Evolutionary conservation across 305 asterid genomes (phyloP).

Genomic region (Solanum aculeatissimum): DNA sequence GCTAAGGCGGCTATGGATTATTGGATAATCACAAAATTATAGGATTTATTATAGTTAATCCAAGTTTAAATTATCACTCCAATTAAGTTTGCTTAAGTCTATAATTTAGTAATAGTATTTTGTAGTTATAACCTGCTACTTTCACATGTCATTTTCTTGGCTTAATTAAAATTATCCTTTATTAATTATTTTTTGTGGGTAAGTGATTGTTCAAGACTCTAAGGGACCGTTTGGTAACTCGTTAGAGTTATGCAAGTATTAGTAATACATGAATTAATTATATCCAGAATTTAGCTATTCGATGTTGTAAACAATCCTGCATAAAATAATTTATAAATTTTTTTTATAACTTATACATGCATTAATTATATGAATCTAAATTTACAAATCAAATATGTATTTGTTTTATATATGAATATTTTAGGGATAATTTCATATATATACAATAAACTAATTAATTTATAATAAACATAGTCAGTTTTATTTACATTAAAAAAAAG

Average conservation of each 20-base stretch:
- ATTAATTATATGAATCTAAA: background rate
- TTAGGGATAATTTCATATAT: too few species aligned
- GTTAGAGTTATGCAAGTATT: background rate
- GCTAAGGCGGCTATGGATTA: background rate
- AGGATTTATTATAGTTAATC: background rate
- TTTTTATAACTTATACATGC: too few species aligned
- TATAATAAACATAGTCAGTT: too few species aligned
- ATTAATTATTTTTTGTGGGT: background rate
- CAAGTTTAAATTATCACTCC: background rate
- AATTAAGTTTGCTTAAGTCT: background rate
- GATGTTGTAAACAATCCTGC: background rate
- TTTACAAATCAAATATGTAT: background rate
- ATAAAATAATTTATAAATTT: background rate
- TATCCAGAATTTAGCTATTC: background rate
- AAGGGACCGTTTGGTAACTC: background rate
- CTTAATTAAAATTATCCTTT: background rate
- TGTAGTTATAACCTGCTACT: background rate
- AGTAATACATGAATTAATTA: background rate
- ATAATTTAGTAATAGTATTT: background rate
- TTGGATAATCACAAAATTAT: background rate
- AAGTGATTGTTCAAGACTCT: background rate
- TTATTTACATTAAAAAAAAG: too few species aligned
- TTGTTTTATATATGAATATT: too few species aligned
- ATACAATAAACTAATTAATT: too few species aligned
- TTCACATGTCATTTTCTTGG: background rate